Conservation (phyloP, 768 basidiomycete species). For the Tulasnella sp. region DNA sequence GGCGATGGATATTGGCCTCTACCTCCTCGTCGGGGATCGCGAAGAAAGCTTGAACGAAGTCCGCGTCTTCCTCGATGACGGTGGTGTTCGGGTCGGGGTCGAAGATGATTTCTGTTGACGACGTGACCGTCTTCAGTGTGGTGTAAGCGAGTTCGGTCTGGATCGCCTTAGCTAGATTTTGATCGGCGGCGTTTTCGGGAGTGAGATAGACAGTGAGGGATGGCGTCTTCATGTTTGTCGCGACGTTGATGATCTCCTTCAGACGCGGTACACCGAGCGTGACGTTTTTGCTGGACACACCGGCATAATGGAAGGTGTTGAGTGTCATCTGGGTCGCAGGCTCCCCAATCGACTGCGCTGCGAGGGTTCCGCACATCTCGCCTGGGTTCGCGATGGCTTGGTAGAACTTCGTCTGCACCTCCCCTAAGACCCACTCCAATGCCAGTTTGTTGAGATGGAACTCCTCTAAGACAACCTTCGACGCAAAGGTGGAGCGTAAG, state of each 20-base stretch:
- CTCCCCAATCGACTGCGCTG: conserved; percentile 98
- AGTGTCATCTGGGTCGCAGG: conserved; percentile 99
- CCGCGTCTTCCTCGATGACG: conserved; percentile 89
- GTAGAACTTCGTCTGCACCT: conserved; percentile 94
- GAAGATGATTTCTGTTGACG: conserved; percentile 95
- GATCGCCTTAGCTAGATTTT: conserved; percentile 67
- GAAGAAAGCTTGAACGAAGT: conserved; percentile 98
- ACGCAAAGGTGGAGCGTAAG: conserved; percentile 76
- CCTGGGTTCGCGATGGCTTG: conserved; percentile 85
- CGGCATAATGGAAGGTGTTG: conserved; percentile 99
- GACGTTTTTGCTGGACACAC: conserved; percentile 99
- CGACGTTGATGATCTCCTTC: conserved; percentile 99
- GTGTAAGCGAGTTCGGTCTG: conserved; percentile 92
- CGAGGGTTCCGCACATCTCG: conserved; percentile 97
- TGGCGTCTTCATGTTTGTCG: conserved; percentile 96
- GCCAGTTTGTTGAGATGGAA: conserved; percentile 85
- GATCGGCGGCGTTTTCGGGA: conserved; percentile 52
- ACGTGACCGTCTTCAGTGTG: conserved; percentile 85
- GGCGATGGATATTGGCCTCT: conserved; percentile 77
- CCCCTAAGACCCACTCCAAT: conserved; percentile 96
- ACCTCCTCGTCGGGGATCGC: conserved; percentile 97
- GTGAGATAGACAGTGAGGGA: conserved; percentile 87
- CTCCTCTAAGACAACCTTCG: conserved; percentile 78
- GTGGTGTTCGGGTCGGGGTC: conserved; percentile 88
- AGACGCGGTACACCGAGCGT: conserved; percentile 98